Base-by-base conservation (phyloP, 331 rosid species). In the Spiraea crenata region DNA sequence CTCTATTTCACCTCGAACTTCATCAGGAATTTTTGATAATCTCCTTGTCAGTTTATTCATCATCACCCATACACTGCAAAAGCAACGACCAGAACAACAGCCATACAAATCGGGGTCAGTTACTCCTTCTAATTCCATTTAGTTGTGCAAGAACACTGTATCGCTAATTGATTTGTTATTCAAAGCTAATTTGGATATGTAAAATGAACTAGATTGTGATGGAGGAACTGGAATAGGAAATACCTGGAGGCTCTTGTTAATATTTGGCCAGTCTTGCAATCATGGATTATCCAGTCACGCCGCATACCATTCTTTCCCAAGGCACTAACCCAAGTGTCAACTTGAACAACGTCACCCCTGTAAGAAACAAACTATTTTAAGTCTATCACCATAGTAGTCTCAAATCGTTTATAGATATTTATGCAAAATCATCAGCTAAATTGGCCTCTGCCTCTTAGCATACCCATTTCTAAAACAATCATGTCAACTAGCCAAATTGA, bases 261-360 rank as follows among this genome's bases (percentile, higher is more conserved):
- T 19, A 71, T 83, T 77, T 89, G 89, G 40, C 99, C 97, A 75
- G 95, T 86, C 70, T 74, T 83, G 71, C 79, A 82, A 82, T 95
- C 96, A 3, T 85, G 84, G 70, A 95, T 75, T 63, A 91, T 86
- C 99, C 99, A 95, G 86, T 95, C 97, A 67, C 99, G 97, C 12
- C 96, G 95, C 99, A 95, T 82, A 37, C 96, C 91, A 85, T 95
- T 89, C 80, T 87, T 95, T 72, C 99, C 99, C 1, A 95, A 91
- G 67, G 80, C 81, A 81, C 91, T 81, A 71, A 89, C 97, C 96
- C 95, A 91, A 74, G 97, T 91, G 84, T 91, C 95, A 57, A 95
- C 96, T 73, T 91, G 95, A 84, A 91, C 99, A 70, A 90, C 83
- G 71, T 95, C 99, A 70, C 97, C 97, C 99, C 99, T 89, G 85